Conservation (phyloP, 2,329 filamentous ascomycete species). For the Nectriaceae sp. region DNA sequence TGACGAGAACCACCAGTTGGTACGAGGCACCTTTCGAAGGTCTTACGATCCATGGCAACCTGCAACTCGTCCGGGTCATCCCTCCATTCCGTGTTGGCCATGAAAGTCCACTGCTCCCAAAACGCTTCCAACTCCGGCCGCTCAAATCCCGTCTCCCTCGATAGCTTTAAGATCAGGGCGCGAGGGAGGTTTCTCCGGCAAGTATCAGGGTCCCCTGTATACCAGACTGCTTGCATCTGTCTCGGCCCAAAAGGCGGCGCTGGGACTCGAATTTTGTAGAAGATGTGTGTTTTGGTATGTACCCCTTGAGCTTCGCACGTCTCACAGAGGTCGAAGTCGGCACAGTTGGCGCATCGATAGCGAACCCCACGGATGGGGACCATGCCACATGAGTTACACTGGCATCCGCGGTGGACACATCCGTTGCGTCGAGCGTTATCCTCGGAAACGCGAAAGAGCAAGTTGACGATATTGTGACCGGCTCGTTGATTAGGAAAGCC, state of each 20-base stretch:
- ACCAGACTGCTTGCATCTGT: slow-evolving; percentile 81
- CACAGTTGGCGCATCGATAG: slow-evolving; percentile 93
- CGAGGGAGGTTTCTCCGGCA: slow-evolving; percentile 69
- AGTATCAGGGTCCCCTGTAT: slow-evolving; percentile 80
- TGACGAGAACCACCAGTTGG: slow-evolving; percentile 80
- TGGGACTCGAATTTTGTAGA: slow-evolving; percentile 93
- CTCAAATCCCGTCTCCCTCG: slow-evolving; percentile 76
- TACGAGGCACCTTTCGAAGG: slow-evolving; percentile 88
- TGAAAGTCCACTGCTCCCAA: slow-evolving; percentile 96
- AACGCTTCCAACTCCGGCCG: slow-evolving; percentile 86
- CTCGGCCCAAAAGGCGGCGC: slow-evolving; percentile 81
- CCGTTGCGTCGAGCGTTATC: slow-evolving; percentile 86
- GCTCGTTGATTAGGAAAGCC: slow-evolving; percentile 48
- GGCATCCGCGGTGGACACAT: slow-evolving; percentile 89
- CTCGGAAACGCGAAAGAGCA: slow-evolving; percentile 91
- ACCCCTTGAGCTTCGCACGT: slow-evolving; percentile 79
- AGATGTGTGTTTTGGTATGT: slow-evolving; percentile 89
- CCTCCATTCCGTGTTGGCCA: slow-evolving; percentile 83
- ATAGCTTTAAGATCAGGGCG: slow-evolving; percentile 66
- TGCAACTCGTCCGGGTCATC: slow-evolving; percentile 76
- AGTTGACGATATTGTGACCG: slow-evolving; percentile 79
- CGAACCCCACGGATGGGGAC: slow-evolving; percentile 89
- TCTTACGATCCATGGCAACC: slow-evolving; percentile 87
- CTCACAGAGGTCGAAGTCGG: slow-evolving; percentile 94
- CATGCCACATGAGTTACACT: slow-evolving; percentile 86